Percentiles rank a stretch among this genome's conserved stretches.
Conservation (phyloP, 1,284 basidiomycete species). For the Dichomitus squalens region DNA sequence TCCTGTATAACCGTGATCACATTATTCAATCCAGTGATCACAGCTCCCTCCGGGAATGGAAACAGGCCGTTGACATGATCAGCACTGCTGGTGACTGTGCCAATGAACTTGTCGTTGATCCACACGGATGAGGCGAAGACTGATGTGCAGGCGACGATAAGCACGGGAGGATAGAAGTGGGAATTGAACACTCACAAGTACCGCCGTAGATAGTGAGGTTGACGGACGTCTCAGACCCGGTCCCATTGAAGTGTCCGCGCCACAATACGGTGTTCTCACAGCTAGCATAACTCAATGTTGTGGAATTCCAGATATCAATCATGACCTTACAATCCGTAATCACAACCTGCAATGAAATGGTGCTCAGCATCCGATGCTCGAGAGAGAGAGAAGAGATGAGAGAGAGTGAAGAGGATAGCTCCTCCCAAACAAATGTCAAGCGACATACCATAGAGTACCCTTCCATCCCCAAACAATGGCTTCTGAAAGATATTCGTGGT, state of each 20-base stretch:
- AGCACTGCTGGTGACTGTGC: slow-evolving; percentile 64
- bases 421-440: neutral
- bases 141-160: slow-evolving; percentile 22
- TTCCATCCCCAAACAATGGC: slow-evolving; percentile 70
- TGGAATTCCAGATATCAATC: neutral
- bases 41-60: slow-evolving; percentile 58
- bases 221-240: slow-evolving; percentile 57
- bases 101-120: slow-evolving; percentile 73
- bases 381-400: too few species aligned
- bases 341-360: slow-evolving; percentile 60
- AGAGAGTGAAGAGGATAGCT: too few species aligned
- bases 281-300: slow-evolving; percentile 37
- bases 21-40: slow-evolving; percentile 59
- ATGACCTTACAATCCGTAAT: slow-evolving; percentile 74
- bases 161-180: too few species aligned
- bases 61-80: slow-evolving; percentile 68
- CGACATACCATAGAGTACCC: slow-evolving; percentile 61
- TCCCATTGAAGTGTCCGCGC: slow-evolving; percentile 76
- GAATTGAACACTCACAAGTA: slow-evolving; percentile 53
- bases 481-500: slow-evolving; percentile 70
- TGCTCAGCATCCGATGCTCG: neutral
- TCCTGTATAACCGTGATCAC: slow-evolving; percentile 81
- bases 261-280: slow-evolving; percentile 80
- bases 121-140: slow-evolving; percentile 81
- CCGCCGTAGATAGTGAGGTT: slow-evolving; percentile 81